Percentiles rank a stretch among this genome's conserved stretches.
phyloP scores from a whole-genome alignment of 352 stramenopile species.

The Globisporangium alternatum region DNA sequence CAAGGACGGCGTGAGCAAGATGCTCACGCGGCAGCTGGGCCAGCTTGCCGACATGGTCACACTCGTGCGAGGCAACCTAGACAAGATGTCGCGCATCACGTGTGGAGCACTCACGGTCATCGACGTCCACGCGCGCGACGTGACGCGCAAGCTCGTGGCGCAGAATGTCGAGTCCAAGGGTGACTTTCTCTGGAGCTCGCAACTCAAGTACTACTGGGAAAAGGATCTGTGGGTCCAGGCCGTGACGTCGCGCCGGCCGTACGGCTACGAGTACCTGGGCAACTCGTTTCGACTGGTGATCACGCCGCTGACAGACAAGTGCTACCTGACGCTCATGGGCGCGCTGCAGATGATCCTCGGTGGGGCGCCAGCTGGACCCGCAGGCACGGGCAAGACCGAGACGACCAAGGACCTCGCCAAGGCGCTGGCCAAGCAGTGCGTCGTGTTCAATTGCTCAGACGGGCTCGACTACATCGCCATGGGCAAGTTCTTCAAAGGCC shows the following conservation, averaged over 20 bases:
- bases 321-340: conserved; percentile 95
- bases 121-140: conserved; percentile 95
- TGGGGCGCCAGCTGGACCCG: conserved; percentile 90
- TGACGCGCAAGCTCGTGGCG: conserved; percentile 90
- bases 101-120: conserved; percentile 93
- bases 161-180: conserved; percentile 87
- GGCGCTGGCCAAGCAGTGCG: conserved; percentile 93
- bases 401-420: conserved; percentile 96
- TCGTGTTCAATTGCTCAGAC: conserved; percentile 94
- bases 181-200: conserved; percentile 86
- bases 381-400: conserved; percentile 94
- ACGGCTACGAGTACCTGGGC: conserved; percentile 97
- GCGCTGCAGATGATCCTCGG: conserved; percentile 95
- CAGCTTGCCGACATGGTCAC: conserved; percentile 94
- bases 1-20: conserved; percentile 68
- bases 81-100: conserved; percentile 83
- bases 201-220: conserved; percentile 94
- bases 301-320: conserved; percentile 95
- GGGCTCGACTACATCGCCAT: conserved; percentile 94
- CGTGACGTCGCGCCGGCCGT: conserved; percentile 87
- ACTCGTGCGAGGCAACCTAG: conserved; percentile 89
- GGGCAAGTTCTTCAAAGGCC: conserved; percentile 94
- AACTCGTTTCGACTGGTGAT: conserved; percentile 96
- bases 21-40: conserved; percentile 79
- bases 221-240: conserved; percentile 89